Base-by-base conservation (phyloP, 2,329 filamentous ascomycete genomes). In the Truncatella angustata region DNA sequence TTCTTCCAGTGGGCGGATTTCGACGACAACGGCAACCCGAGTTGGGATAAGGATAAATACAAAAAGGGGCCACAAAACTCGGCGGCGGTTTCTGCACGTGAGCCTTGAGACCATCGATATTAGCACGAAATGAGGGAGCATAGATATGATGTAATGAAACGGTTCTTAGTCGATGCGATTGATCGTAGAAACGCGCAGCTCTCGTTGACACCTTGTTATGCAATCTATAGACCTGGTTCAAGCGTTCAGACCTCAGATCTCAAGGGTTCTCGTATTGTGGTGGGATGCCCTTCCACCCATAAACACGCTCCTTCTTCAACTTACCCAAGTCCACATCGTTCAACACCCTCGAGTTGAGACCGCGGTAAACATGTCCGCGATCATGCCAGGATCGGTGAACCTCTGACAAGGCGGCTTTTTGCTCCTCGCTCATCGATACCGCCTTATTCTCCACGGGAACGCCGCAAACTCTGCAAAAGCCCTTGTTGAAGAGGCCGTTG, bases 1-100 rank as follows among this genome's bases (percentile, higher is more conserved):
- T 94, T 87, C 63, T 96, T 96, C 60, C 78, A 88, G 56, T 96
- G 91, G 91, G 91, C 88, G 0, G 81, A 86, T 50, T 95, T 96
- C 69, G 86, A 93, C 60, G 85, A 95, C 32, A 87, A 97, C 66
- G 93, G 93, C 1, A 84, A 89, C 59, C 91, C 92, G 0, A 73
- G 84, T 2, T 90, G 86, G 84, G 65, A 67, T 43, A 60, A 58
- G 46, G 51, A 54, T 12, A 58, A 61, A 11, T 66, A 67, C 43
- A 61, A 53, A 46, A 62, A 60, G 20, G 12, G 21, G 12, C 28
- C 14, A 2, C 28, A 14, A 7, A 32, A 32, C 7, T 14, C 7
- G 14, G 7, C 14, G 28, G 28, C 7, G 7, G 7, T 14, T 32
- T 32, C 28, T 32, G 28, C 7, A n/a, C n/a, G n/a, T n/a, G n/a